Percentiles rank a stretch among this genome's conserved stretches.
These are phyloP conservation scores for Globisporangium irregulare DNA, from an alignment of 352 stramenopile species.

Conservation along the genomic window DNA sequence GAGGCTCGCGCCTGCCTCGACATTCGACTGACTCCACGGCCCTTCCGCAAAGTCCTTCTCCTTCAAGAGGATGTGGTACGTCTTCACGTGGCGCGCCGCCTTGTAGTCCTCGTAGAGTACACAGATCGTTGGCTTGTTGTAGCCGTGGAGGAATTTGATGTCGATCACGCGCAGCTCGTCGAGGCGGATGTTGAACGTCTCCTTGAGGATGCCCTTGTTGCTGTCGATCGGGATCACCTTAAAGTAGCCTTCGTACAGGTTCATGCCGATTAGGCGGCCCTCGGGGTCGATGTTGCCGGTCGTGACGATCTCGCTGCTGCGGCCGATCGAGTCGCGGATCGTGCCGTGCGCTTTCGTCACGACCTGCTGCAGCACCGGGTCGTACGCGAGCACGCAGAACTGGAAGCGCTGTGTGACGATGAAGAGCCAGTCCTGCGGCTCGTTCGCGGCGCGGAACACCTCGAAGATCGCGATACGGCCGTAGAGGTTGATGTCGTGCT, in stretches of 20 bases:
- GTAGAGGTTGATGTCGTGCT: constrained; percentile 87
- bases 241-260: constrained; percentile 90
- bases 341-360: constrained; percentile 85
- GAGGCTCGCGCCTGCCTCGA: constrained; percentile 84
- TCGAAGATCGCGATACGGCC: constrained; percentile 88
- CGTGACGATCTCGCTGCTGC: constrained; percentile 87
- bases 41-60: constrained; percentile 90
- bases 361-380: constrained; percentile 59
- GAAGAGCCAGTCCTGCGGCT: constrained; percentile 85
- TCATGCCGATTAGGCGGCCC: constrained; percentile 86
- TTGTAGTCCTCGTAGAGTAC: constrained; percentile 92
- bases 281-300: constrained; percentile 88
- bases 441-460: constrained; percentile 68
- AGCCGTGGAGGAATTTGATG: constrained; percentile 91
- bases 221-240: constrained; percentile 89
- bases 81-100: constrained; percentile 88
- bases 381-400: constrained; percentile 88
- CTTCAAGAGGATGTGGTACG: constrained; percentile 88
- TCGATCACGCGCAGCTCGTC: constrained; percentile 92
- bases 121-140: constrained; percentile 87
- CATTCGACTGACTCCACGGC: constrained; percentile 87
- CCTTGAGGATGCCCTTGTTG: constrained; percentile 68
- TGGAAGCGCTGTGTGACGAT: constrained; percentile 89
- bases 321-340: constrained; percentile 83
- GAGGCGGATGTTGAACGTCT: constrained; percentile 92